A percentile compares a stretch with the other conserved stretches of the same genome.
Conservation (phyloP, 768 basidiomycete genomes). For the Cystoderma amianthinum region DNA sequence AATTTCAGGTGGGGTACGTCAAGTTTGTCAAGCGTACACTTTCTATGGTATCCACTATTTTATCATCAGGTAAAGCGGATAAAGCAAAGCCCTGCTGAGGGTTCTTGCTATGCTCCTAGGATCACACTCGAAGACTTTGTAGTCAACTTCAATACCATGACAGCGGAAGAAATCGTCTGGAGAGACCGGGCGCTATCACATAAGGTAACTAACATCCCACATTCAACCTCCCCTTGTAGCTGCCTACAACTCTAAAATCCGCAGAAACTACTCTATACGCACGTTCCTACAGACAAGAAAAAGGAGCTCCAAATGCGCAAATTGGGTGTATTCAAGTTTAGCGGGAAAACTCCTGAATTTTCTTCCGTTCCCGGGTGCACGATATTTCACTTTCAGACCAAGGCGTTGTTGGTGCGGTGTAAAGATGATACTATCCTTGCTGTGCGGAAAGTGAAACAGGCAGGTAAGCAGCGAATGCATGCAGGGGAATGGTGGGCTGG, state of each 20-base stretch:
- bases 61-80: too few species aligned
- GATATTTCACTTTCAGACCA: slow-evolving; percentile 28
- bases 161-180: slow-evolving; percentile 47
- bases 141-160: slow-evolving; percentile 50
- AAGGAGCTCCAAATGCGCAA: slow-evolving; percentile 27
- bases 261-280: too few species aligned
- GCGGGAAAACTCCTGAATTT: slow-evolving; percentile 1
- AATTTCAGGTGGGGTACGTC: slow-evolving; percentile 44
- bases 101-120: slow-evolving; percentile 46
- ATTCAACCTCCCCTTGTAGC: not conserved
- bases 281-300: slow-evolving; percentile 18
- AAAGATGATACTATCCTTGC: slow-evolving; percentile 44
- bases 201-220: slow-evolving; percentile 36
- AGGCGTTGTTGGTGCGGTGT: slow-evolving; percentile 48
- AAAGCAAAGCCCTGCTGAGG: slow-evolving; percentile 33
- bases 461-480: slow-evolving; percentile 44
- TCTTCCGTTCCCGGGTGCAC: slow-evolving; percentile 31
- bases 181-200: slow-evolving; percentile 61
- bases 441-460: slow-evolving; percentile 56
- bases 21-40: too few species aligned
- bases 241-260: slow-evolving; percentile 26
- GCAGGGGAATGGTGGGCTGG: slow-evolving; percentile 83
- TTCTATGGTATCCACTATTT: too few species aligned
- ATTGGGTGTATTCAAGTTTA: slow-evolving; percentile 20
- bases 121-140: slow-evolving; percentile 47